Evolutionary conservation across 768 basidiomycete species (phyloP).

Genomic region (Agaricus subrufescens): DNA sequence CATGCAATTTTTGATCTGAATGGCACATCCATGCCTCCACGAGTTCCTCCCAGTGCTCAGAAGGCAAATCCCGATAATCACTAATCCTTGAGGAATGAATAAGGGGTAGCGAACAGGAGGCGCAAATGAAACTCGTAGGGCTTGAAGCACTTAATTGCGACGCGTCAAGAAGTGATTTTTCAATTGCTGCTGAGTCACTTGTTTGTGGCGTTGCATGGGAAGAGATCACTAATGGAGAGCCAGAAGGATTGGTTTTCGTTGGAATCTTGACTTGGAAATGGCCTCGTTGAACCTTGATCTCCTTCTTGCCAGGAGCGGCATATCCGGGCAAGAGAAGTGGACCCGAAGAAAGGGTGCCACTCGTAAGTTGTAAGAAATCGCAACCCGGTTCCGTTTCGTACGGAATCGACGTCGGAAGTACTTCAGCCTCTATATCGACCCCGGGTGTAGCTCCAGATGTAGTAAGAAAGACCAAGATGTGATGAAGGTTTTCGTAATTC

Average conservation of each 20-base stretch:
- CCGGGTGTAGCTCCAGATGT: slow-evolving; percentile 45
- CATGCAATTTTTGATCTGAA: slow-evolving; percentile 77
- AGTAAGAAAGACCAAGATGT: slow-evolving; percentile 71
- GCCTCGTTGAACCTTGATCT: slow-evolving; percentile 46
- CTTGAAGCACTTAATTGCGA: slow-evolving; percentile 48
- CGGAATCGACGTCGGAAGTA: slow-evolving; percentile 44
- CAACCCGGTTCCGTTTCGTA: slow-evolving; percentile 32
- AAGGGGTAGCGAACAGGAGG: slow-evolving; percentile 75
- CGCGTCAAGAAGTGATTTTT: slow-evolving; percentile 60
- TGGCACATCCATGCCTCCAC: slow-evolving; percentile 99
- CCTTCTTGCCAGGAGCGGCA: slow-evolving; percentile 55
- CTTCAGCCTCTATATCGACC: slow-evolving; percentile 60
- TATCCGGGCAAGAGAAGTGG: slow-evolving; percentile 54
- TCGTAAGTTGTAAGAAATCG: slow-evolving; percentile 59
- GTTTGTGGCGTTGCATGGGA: slow-evolving; percentile 14
- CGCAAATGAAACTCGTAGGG: slow-evolving; percentile 70
- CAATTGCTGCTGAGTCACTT: slow-evolving; percentile 10
- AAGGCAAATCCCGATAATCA: slow-evolving; percentile 82
- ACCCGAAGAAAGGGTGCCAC: slow-evolving; percentile 51
- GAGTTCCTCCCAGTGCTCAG: slow-evolving; percentile 96
- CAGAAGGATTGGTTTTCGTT: slow-evolving; percentile 15
- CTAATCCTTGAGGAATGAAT: slow-evolving; percentile 47
- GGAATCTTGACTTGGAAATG: slow-evolving; percentile 74
- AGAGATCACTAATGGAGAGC: neutral
- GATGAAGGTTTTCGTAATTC: slow-evolving; percentile 81